phyloP scores from a whole-genome alignment of 495 filamentous ascomycete species.

The Staphylotrichum longicolle region DNA sequence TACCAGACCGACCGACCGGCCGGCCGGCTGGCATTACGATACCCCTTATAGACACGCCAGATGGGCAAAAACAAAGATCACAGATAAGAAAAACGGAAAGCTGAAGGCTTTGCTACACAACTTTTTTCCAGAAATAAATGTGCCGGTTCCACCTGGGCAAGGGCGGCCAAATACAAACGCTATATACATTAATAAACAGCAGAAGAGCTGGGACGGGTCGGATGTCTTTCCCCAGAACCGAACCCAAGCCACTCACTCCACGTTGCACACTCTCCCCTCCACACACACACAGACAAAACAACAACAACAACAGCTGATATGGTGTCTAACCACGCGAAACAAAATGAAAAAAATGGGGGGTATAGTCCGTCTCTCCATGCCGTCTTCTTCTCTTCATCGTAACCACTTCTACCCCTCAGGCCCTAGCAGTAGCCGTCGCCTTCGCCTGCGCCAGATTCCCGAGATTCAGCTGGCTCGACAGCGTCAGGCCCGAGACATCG shows the following conservation, averaged over 20 bases:
- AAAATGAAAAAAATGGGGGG: background rate
- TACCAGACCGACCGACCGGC: slow-evolving; percentile 1
- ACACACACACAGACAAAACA: background rate
- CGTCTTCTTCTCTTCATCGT: slow-evolving; percentile 5
- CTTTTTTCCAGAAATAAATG: background rate
- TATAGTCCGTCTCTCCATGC: slow-evolving; percentile 11
- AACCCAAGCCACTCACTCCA: no score
- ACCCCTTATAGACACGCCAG: slow-evolving; percentile 12
- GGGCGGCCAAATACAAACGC: background rate
- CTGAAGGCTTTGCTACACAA: background rate
- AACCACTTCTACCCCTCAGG: background rate
- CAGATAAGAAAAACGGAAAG: background rate
- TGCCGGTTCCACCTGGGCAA: slow-evolving; percentile 3
- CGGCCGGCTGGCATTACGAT: slow-evolving; percentile 17
- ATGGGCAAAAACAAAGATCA: background rate
- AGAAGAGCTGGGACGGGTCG: background rate
- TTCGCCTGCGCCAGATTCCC: slow-evolving; percentile 36
- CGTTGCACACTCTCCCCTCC: no score
- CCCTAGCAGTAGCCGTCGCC: background rate
- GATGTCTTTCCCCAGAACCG: no score
- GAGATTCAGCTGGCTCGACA: slow-evolving; percentile 36
- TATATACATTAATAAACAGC: slow-evolving; percentile 19
- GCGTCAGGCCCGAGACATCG: slow-evolving; percentile 34
- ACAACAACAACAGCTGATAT: background rate
- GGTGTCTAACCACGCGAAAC: slow-evolving; percentile 8